Percentiles rank a stretch among this genome's conserved stretches.
phyloP scores from a whole-genome alignment of 805 yeast species.

The baker's yeast (Saccharomyces cerevisiae) region DNA sequence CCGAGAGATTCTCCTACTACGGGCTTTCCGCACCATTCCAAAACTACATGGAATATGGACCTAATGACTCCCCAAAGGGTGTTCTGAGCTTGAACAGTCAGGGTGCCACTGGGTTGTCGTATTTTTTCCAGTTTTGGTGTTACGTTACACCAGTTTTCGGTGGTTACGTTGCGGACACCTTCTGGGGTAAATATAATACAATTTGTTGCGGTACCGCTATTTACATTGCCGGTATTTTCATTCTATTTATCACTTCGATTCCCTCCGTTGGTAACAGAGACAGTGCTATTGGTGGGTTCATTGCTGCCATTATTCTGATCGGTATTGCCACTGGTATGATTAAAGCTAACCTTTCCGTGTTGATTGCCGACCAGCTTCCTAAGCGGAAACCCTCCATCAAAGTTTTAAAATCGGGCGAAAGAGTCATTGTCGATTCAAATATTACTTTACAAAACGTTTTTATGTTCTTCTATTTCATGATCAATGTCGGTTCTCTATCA shows the following conservation, averaged over 20 bases:
- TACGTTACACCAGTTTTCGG: conserved; percentile 73
- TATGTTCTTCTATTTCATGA: conserved; percentile 67
- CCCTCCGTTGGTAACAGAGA: conserved; percentile 44
- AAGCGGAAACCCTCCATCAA: conserved; percentile 51
- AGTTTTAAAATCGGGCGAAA: conserved; percentile 52
- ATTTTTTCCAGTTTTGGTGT: conserved; percentile 76
- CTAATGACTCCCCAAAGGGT: conserved; percentile 39
- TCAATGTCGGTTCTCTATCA: conserved; percentile 67
- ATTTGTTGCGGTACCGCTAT: conserved; percentile 52
- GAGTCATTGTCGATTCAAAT: conserved; percentile 61
- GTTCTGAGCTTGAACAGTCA: conserved; percentile 51
- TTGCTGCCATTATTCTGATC: conserved; percentile 37
- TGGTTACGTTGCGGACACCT: conserved; percentile 68
- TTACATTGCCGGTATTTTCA: conserved; percentile 53
- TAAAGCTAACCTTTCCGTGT: conserved; percentile 59
- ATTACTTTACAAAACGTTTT: conserved; percentile 66
- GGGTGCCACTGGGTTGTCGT: conserved; percentile 64
- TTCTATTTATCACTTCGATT: conserved; percentile 61
- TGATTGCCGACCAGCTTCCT: conserved; percentile 69
- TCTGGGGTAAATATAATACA: conserved; percentile 63
- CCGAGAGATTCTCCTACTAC: conserved; percentile 76
- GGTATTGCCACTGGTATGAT: conserved; percentile 80
- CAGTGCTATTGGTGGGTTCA: conserved; percentile 57
- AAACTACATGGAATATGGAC: conserved; percentile 63
- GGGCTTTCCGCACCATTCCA: conserved; percentile 71